These are phyloP conservation scores for Colletotrichum sp. DNA, from an alignment of 2,329 filamentous ascomycete species.

Conservation along the genomic window DNA sequence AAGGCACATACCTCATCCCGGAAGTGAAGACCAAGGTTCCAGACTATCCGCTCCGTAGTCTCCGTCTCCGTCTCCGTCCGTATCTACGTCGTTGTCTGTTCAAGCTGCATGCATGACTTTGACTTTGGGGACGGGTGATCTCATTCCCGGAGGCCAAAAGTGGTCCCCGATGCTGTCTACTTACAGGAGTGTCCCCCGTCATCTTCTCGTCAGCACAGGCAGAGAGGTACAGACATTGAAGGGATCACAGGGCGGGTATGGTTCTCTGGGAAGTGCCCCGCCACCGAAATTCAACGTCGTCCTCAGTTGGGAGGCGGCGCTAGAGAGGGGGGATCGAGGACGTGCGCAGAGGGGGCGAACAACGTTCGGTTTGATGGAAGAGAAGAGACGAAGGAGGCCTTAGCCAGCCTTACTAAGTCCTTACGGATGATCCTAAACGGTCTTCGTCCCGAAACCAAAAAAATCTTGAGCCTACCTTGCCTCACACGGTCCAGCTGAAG, in stretches of 20 bases:
- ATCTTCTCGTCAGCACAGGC: neutral
- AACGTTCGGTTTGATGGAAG: neutral
- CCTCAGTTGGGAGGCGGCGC: neutral
- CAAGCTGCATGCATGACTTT: neutral
- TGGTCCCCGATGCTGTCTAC: neutral
- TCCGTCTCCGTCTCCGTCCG: neutral
- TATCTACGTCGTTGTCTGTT: neutral
- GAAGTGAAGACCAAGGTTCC: neutral
- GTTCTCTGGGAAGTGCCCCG: neutral
- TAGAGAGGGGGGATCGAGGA: neutral
- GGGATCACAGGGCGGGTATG: neutral
- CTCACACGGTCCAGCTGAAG: neutral
- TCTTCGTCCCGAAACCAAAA: neutral
- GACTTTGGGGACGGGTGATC: neutral
- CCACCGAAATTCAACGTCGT: neutral
- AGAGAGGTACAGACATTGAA: neutral
- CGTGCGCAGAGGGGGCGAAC: neutral
- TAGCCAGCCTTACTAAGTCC: slow-evolving; percentile 5
- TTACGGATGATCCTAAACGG: neutral
- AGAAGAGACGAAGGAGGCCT: neutral
- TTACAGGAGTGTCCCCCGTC: neutral
- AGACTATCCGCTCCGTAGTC: neutral
- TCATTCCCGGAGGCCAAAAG: neutral
- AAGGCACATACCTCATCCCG: neutral
- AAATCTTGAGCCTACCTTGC: neutral